These are phyloP conservation scores for Zygoascus bituminiphila DNA, from an alignment of 805 yeast species.

Conservation along the genomic window DNA sequence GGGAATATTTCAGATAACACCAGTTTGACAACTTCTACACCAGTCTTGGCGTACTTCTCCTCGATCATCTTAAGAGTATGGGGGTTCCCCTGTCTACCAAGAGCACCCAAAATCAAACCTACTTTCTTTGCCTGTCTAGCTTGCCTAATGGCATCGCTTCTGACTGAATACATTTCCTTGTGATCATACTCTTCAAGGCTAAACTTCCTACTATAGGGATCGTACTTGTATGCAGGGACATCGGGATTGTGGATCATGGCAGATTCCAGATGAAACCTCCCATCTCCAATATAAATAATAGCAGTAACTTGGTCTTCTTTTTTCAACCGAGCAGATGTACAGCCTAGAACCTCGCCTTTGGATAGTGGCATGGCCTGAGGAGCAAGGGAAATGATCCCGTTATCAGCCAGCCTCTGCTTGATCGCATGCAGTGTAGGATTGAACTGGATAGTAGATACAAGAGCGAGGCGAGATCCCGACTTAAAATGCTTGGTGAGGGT, in stretches of 20 bases:
- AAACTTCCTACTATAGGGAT: slow-evolving; percentile 88
- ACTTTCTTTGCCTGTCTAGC: slow-evolving; percentile 57
- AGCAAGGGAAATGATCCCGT: slow-evolving; percentile 54
- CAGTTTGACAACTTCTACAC: slow-evolving; percentile 68
- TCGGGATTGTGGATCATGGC: slow-evolving; percentile 97
- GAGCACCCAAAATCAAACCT: slow-evolving; percentile 83
- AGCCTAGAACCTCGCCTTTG: slow-evolving; percentile 92
- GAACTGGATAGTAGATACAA: slow-evolving; percentile 94
- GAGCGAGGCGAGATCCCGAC: slow-evolving; percentile 59
- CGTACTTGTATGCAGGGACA: slow-evolving; percentile 87
- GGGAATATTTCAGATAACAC: slow-evolving; percentile 92
- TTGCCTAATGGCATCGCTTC: slow-evolving; percentile 62
- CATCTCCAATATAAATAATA: slow-evolving; percentile 91
- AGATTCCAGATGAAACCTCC: slow-evolving; percentile 88
- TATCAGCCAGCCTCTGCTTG: slow-evolving; percentile 43
- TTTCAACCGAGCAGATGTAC: slow-evolving; percentile 74
- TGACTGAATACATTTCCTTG: slow-evolving; percentile 62
- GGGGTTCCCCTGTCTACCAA: slow-evolving; percentile 92
- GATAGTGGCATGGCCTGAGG: slow-evolving; percentile 92
- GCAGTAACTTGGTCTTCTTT: slow-evolving; percentile 46
- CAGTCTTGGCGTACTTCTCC: slow-evolving; percentile 40
- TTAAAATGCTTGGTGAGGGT: slow-evolving; percentile 67
- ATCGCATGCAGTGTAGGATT: slow-evolving; percentile 87
- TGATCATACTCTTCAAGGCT: slow-evolving; percentile 87
- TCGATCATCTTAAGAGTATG: slow-evolving; percentile 65